Base-by-base conservation (phyloP, 345 rosid species). In the Chamaenerion angustifolium region DNA sequence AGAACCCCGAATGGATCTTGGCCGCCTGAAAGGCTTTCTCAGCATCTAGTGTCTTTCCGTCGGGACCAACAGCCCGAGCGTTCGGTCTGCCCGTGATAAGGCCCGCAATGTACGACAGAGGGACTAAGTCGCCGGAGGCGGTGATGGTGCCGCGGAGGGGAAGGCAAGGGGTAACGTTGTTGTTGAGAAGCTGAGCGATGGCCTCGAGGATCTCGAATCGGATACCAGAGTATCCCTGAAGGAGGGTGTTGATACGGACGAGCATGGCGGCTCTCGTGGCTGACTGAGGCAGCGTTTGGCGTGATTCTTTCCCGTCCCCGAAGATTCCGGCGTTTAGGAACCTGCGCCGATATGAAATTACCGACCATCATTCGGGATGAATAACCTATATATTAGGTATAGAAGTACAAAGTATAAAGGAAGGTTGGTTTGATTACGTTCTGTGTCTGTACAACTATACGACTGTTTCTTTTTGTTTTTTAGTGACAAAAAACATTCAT, bases 221-320 rank as follows among this genome's bases (percentile, higher is more conserved):
- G 21, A 59, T 59, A 15, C 57, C 57, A 12, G 64, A 59, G 46
- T 59, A 59, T 13, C 64, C 64, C 51, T 52, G 57, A 27, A 59
- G 64, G 44, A 59, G 57, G 16, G 64, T 59, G 51, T 59, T 59
- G 52, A 59, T 45, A 51, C 57, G 52, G 12, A 59, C 64, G n/a
- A 59, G 45, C 64, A 52, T 59, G 16, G 57, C 64, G 12, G 64
- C 57, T 45, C 57, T 52, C 7, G 57, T 60, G 40, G 64, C 8
- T 0, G 57, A 52, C 46, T 21, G 52, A 11, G 57, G 64, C 51
- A 59, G 40, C 8, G 45, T 46, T 13, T 60, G 52, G 46, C 18
- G 13, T 2, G 57, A 45, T 43, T 60, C 42, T 2, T 41, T 52
- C 4, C 64, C 64, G 9, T 45, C 15, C 3, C 57, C 64, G 25